Base-by-base conservation (phyloP, 2,329 filamentous ascomycete species). In the Botrytis deweyae region DNA sequence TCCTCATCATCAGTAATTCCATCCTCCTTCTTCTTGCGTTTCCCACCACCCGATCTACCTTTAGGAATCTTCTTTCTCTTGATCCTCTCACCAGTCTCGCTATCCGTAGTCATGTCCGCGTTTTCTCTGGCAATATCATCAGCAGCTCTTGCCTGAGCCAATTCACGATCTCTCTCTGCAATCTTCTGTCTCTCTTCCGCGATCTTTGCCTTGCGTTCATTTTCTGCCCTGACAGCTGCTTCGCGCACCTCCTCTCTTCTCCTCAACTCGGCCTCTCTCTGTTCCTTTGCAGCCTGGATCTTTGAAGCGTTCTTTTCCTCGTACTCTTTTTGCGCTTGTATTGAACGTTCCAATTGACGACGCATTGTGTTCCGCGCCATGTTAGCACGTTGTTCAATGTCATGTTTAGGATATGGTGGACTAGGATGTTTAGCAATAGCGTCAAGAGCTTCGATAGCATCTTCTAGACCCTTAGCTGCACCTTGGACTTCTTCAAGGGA, bases 361-460 rank as follows among this genome's bases (percentile, higher is more conserved):
- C 93, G 92, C 84, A 97, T 93, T 1, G 97, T 99, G 82, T 98
- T 97, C 75, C 92, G 91, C 77, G 94, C 95, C 96, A 99, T 99
- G 86, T 93, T 97, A 62, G 96, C 95, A 80, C 97, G 94, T 83
- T 97, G 93, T 82, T 98, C 95, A 52, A 99, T 89, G 78, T 98
- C 94, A 75, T 92, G 88, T 78, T 93, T 92, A 10, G 95, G 96
- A 83, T 98, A 99, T 0, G 96, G 97, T 6, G 96, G 89, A 74
- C 89, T 86, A 1, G 89, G 88, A 74, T 89, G 86, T 46, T 85
- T 83, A 5, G 90, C 89, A 76, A 91, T 91, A 76, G 88, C 88
- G 76, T 91, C 89, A 0, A 92, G 84, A 9, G 88, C 86, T 76
- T 92, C 90, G 77, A 98, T 97, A 22, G 96, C 95, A 76, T 92